Percentiles rank a stretch among this genome's conserved stretches.
Conservation (phyloP, 192 early-diverging fungal species). For the Spizellomyces punctatus region DNA sequence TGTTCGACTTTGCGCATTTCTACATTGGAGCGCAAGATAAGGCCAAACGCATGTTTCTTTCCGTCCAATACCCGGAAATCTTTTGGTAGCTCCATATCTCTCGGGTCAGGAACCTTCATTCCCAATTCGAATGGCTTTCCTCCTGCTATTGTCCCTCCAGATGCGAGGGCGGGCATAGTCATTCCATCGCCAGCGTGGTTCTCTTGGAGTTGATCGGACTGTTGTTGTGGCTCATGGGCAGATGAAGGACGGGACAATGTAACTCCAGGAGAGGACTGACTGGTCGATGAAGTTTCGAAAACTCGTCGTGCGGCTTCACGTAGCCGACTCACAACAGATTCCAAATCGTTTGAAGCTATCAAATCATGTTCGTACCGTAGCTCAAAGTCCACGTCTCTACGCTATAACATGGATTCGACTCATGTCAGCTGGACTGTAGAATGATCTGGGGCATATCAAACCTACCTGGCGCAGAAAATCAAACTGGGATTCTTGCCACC, state of each 20-base stretch:
- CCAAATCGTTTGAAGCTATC: conserved; percentile 42
- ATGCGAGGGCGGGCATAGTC: not conserved
- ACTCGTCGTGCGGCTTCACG: conserved; percentile 48
- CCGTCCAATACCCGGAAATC: conserved; percentile 49
- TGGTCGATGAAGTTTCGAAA: conserved; percentile 44
- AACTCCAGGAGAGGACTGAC: conserved; percentile 25
- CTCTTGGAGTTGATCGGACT: not conserved
- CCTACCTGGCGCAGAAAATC: conserved; percentile 26
- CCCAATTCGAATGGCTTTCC: conserved; percentile 47
- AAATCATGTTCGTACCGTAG: conserved; percentile 51
- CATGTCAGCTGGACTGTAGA: not conserved
- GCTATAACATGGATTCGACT: not conserved
- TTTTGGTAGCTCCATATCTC: conserved; percentile 29
- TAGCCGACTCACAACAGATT: conserved; percentile 35
- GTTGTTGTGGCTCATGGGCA: not conserved
- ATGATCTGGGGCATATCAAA: not conserved
- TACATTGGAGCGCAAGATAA: conserved; percentile 42
- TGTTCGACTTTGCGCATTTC: conserved; percentile 45
- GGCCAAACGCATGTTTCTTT: conserved; percentile 51
- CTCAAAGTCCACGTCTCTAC: conserved; percentile 56
- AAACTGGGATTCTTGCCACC: conserved; percentile 41
- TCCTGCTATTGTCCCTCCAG: not conserved
- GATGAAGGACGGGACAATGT: conserved; percentile 26
- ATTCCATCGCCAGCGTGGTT: not conserved
- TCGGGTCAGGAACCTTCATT: conserved; percentile 47